Conservation (phyloP, 1,284 basidiomycete genomes). For the Sanghuangporus sanghuang region DNA sequence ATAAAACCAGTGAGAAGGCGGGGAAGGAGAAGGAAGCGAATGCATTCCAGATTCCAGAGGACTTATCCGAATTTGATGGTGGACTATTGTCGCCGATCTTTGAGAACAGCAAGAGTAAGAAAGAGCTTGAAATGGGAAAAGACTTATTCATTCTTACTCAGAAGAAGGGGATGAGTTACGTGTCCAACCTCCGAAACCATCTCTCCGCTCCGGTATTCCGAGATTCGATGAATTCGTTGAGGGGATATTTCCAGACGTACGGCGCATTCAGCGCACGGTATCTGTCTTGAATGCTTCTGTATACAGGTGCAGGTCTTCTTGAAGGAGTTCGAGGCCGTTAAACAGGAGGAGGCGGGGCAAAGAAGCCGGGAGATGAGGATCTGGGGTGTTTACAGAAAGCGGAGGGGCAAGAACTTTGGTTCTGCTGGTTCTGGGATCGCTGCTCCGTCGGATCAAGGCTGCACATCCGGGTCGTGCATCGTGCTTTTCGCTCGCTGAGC, state of each 20-base stretch:
- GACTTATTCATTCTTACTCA: background rate
- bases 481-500: no score
- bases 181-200: background rate
- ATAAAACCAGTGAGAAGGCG: no score
- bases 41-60: no score
- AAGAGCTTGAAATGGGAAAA: background rate
- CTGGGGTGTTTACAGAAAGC: background rate
- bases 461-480: no score
- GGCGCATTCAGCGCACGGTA: background rate
- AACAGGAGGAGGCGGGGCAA: background rate
- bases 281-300: background rate
- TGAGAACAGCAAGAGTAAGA: background rate
- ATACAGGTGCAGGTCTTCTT: no score
- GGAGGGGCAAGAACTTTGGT: no score
- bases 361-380: background rate
- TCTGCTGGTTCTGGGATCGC: no score
- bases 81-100: no score
- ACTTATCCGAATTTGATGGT: no score
- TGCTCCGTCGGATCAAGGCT: no score
- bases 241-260: background rate
- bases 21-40: no score
- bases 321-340: background rate
- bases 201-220: background rate
- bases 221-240: background rate
- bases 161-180: background rate